Base-by-base conservation (phyloP, 2,329 filamentous ascomycete genomes). In the Colletotrichum camelliae region DNA sequence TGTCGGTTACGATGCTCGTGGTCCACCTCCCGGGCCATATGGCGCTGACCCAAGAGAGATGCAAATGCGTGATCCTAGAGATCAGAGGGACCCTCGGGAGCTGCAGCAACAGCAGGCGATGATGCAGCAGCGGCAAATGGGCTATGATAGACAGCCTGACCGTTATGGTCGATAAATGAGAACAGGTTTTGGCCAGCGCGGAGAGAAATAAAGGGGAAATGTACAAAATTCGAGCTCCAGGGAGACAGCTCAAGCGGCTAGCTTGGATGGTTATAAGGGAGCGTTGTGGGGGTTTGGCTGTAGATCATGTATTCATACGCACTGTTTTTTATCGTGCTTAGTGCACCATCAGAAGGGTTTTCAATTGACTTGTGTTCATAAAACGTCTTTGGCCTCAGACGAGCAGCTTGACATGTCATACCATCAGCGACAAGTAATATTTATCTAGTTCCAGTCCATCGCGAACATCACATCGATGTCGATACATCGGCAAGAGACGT, bases 71-170 rank as follows among this genome's bases (percentile, higher is more conserved):
- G 82, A 86, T 18, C 78, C 83, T 16, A 81, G 84, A 60, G 85
- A 87, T 71, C 84, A 84, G 35, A 83, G 86, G 33, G 84, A 85
- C n/a, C 74, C 74, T 33, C 21, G 74, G 48, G 74, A 76, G 18
- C 33, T 76, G 35, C 77, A 48, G 21, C 43, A 78, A 55, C 77
- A 78, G 21, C 77, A 78, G 48, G 78, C 79, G 9, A 82, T 88
- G 71, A 83, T 87, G 77, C 81, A 82, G 77, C 81, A 82, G 18
- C 84, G 87, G 39, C 86, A 87, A 31, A 77, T 88, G 37, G 81
- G 80, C 64, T 89, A 87, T 67, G 87, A 89, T 10, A 81, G 81
- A 21, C 83, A 84, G 29, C 86, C 85, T 52, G 87, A 89, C 75
- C 83, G 84, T 60, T 89, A 88, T 76, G 84, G 87, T 77, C 83